Base-by-base conservation (phyloP, 768 basidiomycete species). In the Cyclocybe cylindracea region DNA sequence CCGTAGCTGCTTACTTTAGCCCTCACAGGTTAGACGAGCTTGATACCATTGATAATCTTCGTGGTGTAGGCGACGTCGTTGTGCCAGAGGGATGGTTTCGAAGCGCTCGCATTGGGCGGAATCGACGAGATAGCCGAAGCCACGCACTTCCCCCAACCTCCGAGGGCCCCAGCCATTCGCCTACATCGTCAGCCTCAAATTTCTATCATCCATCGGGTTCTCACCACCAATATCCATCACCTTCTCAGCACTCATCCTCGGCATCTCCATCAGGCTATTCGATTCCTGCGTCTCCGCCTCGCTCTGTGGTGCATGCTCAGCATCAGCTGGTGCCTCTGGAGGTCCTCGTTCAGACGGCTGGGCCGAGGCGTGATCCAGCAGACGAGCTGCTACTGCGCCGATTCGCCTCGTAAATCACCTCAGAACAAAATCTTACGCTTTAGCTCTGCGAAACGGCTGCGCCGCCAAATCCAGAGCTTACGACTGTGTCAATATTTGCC, bases 81-180 rank as follows among this genome's bases (percentile, higher is more conserved):
- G 85, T 91, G 13, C 90, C 89, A 38, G 86, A 87, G 33, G 87
- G 87, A 13, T 84, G 85, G 78, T 92, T 91, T 70, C 80, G 79
- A 62, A 89, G 87, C 66, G 89, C 90, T 42, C 84, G 89, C 44
- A 77, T 85, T 47, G 83, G 80, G 56, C 89, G 88, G 70, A 69
- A 73, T 61, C 67, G 78, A 65, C 70, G 82, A 57, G 76, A 82
- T 61, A 70, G 76, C 70, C 74, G 78, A 37, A 71, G 58, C 16
- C 67, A 66, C 60, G 73, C 65, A 52, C 65, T 63, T 59, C 63
- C 63, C 56, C 66, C 56, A 52, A 70, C 64, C 49, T 66, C 65
- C 32, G 70, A 72, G 46, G 55, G 39, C 13, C 47, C 55, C 18
- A 60, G 53, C 44, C 64, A 63, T 48, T 58, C 68, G 13, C 53